Base-by-base conservation (phyloP, 176 grass and related monocot species). In the Ensete glaucum region DNA sequence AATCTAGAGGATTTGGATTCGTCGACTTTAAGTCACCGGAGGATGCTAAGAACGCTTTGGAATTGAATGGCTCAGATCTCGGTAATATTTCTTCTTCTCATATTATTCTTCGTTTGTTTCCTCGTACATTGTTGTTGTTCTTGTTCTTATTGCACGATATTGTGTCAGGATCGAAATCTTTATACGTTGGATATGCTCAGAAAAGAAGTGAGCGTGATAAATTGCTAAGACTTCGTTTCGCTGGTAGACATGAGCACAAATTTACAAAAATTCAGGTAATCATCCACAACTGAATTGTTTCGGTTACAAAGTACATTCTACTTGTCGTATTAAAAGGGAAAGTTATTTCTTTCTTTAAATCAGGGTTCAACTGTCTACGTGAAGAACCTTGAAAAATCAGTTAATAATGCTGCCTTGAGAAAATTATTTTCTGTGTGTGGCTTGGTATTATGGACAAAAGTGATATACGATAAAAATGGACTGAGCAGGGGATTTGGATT, bases 1-100 rank as follows among this genome's bases (percentile, higher is more conserved):
- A 64, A 57, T 80, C 77, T 11, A 78, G 77, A 80, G 77, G 77
- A 15, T 85, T 80, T 52, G 83, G 83, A 4, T 85, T 80, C 69
- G 83, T 85, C 11, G 54, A 69, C 6, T 85, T 76, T 2, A 43
- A 75, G 62, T 70, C 59, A 2, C 43, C 56, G 26, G 77, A 85
- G 70, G 21, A 63, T 21, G 82, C 82, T 52, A 63, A 79, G 60
- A 25, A 49, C 25, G 82, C 82, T 19, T 64, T 84, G 73, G 50
- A 43, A 52, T 14, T 85, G 49, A 62, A 85, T 65, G 72, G 53
- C 58, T 76, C 66, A 52, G 64, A 63, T 22, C 49, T 85, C 55
- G 83, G 75, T 65, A 83, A 53, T 14, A 23, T 63, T 57, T 72
- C 77, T 50, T 20, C 20, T 26, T 13, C n/a, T 69, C 34, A 51